Evolutionary conservation across 306 rosid species (phyloP), one percentile per base, ranked within the genome.

Genomic region (Prinsepia uniflora): DNA sequence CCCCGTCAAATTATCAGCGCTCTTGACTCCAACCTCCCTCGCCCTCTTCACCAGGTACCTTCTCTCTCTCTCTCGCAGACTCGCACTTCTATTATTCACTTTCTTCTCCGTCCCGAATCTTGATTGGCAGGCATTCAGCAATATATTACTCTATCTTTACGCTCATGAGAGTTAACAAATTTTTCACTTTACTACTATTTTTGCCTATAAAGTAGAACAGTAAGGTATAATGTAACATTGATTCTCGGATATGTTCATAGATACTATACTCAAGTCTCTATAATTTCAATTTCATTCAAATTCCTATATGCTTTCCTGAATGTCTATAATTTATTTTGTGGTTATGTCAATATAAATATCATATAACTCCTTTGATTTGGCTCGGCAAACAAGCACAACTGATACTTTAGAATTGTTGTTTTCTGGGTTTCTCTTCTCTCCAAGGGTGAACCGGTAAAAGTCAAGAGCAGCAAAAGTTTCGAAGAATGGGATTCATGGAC

Each of bases 401-500:
- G 41, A 71, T 45, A 8, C 1, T 24, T 17, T 42, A 58, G 15
- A 45, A 47, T 41, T 48, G 15, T 75, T 81, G 56, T 50, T 50
- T 10, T 70, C 57, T 30, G 36, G 30, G 36, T 30, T 30, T 68
- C 49, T 44, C 52, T 62, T 71, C 63, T 55, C 74, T 72, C 71
- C 73, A 81, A 89, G n/a, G n/a, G 56, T 92, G 89, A 75, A 70
- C 78, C 92, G 70, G 92, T 64, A 75, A 48, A 78, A 12, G 49
- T 78, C 63, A 68, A 55, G 76, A 53, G 47, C 73, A 81, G 78
- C 43, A 68, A 78, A 76, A 81, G 82, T 66, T 84, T 85, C 73
- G 61, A 81, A 79, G 86, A 90, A 74, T 93, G 98, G 98, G 84
- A 81, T 76, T 85, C 89, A 2, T 77, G 89, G 74, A 88, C 98